Evolutionary conservation across 371 early-diverging fungal genomes (phyloP).

Genomic region (Capniomyces stellatus): DNA sequence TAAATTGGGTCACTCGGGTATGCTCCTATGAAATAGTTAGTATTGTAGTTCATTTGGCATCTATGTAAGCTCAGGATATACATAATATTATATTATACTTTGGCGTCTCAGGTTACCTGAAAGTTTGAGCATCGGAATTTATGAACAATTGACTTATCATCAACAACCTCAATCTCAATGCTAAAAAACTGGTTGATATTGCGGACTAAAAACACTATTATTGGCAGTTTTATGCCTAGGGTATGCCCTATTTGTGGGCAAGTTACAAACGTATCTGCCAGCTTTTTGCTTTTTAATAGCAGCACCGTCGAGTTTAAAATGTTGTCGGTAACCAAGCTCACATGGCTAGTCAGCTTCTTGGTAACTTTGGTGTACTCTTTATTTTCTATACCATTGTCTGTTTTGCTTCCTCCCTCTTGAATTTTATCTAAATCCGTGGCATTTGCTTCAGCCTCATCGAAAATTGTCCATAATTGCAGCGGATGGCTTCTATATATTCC

Average conservation of each 20-base stretch:
- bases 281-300: slow-evolving; percentile 28
- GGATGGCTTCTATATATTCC: not conserved
- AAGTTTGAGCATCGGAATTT: slow-evolving; percentile 82
- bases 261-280: slow-evolving; percentile 69
- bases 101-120: slow-evolving; percentile 34
- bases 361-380: not conserved
- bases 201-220: slow-evolving; percentile 67
- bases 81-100: not conserved
- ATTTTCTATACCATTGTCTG: not conserved
- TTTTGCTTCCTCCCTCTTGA: not conserved
- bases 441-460: not conserved
- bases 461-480: not conserved
- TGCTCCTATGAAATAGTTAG: slow-evolving; percentile 27
- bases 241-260: slow-evolving; percentile 54
- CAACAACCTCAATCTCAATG: slow-evolving; percentile 72
- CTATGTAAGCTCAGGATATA: no score
- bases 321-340: slow-evolving; percentile 2
- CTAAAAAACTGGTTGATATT: slow-evolving; percentile 76
- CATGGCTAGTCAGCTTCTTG: not conserved
- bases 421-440: not conserved
- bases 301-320: slow-evolving; percentile 6
- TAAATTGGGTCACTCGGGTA: slow-evolving; percentile 67
- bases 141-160: slow-evolving; percentile 58
- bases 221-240: slow-evolving; percentile 85
- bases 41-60: not conserved